Evolutionary conservation across 768 basidiomycete species (phyloP), one percentile per base, ranked within the genome.

Genomic region (Podaxis sp.): DNA sequence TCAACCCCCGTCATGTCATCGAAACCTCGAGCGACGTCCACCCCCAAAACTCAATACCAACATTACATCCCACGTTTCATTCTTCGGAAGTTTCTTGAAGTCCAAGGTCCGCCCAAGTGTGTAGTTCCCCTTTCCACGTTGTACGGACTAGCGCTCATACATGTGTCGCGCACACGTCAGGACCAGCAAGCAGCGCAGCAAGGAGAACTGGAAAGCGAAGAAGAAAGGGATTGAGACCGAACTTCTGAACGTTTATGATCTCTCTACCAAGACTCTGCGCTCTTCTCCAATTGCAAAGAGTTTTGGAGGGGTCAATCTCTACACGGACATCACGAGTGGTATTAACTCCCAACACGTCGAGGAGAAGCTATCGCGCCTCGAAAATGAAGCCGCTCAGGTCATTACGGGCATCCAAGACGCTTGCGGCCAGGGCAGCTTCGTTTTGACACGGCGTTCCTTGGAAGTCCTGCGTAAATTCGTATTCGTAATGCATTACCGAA

Each of bases 401-500:
- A 55, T 70, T 50, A 40, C 54, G 49, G 27, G 59, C 7, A 46
- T 68, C 33, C 62, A 68, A 63, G 41, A 62, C 46, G 55, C 22
- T 8, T 17, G 51, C 7, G 27, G 49, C 49, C 36, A 55, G 5
- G 54, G 66, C 36, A 60, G 43, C 4, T 64, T 69, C 27, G 51
- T 19, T 27, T 43, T 71, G 29, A 65, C 60, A 13, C 64, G 72
- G 11, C 67, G 59, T 33, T 57, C 65, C 3, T 46, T 74, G 13
- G 67, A 71, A 43, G 47, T 56, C 5, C 63, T 75, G 17, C 65
- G 70, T 6, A 75, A 73, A 63, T 75, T 75, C 58, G 56, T 72
- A 0, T 73, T 68, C 57, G 25, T 75, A 37, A 72, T 75, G 74
- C 70, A 74, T 37, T 71, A 68, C 56, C 72, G 73, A 12, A 47